A percentile compares a stretch with the other conserved stretches of the same genome.
Evolutionary conservation across 1,139 yeast genomes (phyloP).

Genomic region (Magnusiomyces magnusii): DNA sequence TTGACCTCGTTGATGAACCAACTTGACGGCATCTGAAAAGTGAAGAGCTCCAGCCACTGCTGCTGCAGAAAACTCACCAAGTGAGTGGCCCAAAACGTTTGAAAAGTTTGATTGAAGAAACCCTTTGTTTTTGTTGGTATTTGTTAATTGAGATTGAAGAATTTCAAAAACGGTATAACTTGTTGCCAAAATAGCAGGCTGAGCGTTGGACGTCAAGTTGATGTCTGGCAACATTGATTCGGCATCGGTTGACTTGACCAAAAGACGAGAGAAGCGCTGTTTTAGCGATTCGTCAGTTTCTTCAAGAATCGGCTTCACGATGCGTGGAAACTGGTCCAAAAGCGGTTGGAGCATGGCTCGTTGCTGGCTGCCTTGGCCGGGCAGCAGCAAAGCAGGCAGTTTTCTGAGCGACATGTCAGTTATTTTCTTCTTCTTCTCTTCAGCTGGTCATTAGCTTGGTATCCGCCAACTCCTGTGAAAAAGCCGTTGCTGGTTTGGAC

Average conservation of each 20-base stretch:
- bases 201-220: conserved; percentile 46
- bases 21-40: conserved; percentile 39
- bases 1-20: conserved; percentile 46
- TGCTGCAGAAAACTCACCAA: conserved; percentile 55
- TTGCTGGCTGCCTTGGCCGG: conserved; percentile 39
- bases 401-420: conserved; percentile 1
- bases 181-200: conserved; percentile 51
- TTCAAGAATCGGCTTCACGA: conserved; percentile 28
- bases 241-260: conserved; percentile 20
- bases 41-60: conserved; percentile 40
- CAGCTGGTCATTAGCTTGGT: too few relatives aligned
- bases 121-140: background rate
- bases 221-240: conserved; percentile 16
- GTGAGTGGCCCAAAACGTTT: conserved; percentile 49
- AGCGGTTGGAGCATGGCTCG: conserved; percentile 32
- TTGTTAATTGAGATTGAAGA: conserved; percentile 24
- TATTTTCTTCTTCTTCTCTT: background rate
- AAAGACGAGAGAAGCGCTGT: conserved; percentile 24
- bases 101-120: conserved; percentile 23
- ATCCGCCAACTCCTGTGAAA: too few relatives aligned
- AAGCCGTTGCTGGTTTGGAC: too few relatives aligned
- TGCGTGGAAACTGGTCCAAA: conserved; percentile 20
- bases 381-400: conserved; percentile 23
- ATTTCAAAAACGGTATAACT: conserved; percentile 38
- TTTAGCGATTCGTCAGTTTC: conserved; percentile 31